A percentile compares a stretch with the other conserved stretches of the same genome.
These are phyloP conservation scores for Pisolithus tinctorius DNA, from an alignment of 768 basidiomycete species.

Conservation along the genomic window DNA sequence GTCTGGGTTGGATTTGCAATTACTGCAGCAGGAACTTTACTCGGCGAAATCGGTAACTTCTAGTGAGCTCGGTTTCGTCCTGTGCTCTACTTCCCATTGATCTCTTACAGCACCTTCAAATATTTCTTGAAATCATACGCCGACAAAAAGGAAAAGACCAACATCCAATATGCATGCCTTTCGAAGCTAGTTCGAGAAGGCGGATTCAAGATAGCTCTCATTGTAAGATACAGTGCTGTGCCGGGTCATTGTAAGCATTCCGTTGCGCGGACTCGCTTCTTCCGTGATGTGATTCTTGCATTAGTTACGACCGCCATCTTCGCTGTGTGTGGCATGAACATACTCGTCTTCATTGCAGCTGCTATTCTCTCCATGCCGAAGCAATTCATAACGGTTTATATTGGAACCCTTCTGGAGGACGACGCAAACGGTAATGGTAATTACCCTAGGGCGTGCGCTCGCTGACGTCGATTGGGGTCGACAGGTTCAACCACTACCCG, in stretches of 20 bases:
- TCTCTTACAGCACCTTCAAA: constrained; percentile 61
- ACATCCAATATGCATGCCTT: constrained; percentile 53
- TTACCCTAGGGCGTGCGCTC: neutral
- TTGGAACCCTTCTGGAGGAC: constrained; percentile 70
- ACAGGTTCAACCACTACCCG: constrained; percentile 26
- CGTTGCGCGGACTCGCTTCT: neutral
- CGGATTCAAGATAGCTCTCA: constrained; percentile 77
- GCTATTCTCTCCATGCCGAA: constrained; percentile 83
- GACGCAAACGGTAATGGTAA: constrained; percentile 27
- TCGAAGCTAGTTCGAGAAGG: constrained; percentile 75
- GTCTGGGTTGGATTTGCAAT: constrained; percentile 84
- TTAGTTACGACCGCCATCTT: constrained; percentile 85
- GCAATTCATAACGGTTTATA: constrained; percentile 87
- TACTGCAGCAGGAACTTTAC: constrained; percentile 72
- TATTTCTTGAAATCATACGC: constrained; percentile 71
- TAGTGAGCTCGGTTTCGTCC: constrained; percentile 46
- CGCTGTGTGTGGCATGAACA: constrained; percentile 82
- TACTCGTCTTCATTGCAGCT: constrained; percentile 70
- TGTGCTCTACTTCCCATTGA: constrained; percentile 7
- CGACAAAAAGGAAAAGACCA: constrained; percentile 60
- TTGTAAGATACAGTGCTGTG: constrained; percentile 74
- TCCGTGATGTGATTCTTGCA: constrained; percentile 2
- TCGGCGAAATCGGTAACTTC: constrained; percentile 86
- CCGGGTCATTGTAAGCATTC: constrained; percentile 71
- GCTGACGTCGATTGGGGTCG: constrained; percentile 3